phyloP scores from a whole-genome alignment of 257 asterid genomes.

The Buddleja alternifolia region DNA sequence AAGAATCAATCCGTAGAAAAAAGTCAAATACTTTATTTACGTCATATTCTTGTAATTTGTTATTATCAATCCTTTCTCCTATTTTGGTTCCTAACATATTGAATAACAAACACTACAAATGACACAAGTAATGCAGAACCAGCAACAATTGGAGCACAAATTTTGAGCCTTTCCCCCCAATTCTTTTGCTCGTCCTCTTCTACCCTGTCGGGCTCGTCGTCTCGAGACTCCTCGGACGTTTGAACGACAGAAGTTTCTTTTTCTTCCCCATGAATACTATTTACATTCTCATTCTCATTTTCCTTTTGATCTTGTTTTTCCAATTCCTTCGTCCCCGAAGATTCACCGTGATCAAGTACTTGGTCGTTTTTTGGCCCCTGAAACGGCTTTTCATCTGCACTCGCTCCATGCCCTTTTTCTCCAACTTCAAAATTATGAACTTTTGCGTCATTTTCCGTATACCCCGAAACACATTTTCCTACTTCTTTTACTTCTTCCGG shows the following conservation, averaged over 20 bases:
- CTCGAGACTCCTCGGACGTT: slow-evolving; percentile 29
- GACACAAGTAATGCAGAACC: slow-evolving; percentile 80
- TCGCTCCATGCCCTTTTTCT: background rate
- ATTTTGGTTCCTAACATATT: slow-evolving; percentile 44
- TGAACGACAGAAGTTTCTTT: background rate
- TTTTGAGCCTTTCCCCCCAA: slow-evolving; percentile 34
- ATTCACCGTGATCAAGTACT: slow-evolving; percentile 16
- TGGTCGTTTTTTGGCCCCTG: slow-evolving; percentile 7
- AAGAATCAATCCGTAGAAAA: too few species aligned
- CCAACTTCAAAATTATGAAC: slow-evolving; percentile 7
- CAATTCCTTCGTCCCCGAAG: background rate
- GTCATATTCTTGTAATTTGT: background rate
- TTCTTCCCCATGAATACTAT: slow-evolving; percentile 18
- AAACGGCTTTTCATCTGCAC: background rate
- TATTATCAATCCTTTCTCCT: slow-evolving; percentile 44
- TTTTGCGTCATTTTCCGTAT: background rate
- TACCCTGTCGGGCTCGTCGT: slow-evolving; percentile 15
- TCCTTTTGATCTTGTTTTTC: slow-evolving; percentile 13
- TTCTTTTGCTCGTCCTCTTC: slow-evolving; percentile 25
- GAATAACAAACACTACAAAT: slow-evolving; percentile 70
- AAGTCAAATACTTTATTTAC: too few species aligned
- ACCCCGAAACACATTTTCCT: background rate
- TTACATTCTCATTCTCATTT: slow-evolving; percentile 25
- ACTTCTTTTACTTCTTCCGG: background rate
- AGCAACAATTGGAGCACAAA: slow-evolving; percentile 68